Conservation (phyloP, 495 filamentous ascomycete species). For the Astrothelium subdiscretum region DNA sequence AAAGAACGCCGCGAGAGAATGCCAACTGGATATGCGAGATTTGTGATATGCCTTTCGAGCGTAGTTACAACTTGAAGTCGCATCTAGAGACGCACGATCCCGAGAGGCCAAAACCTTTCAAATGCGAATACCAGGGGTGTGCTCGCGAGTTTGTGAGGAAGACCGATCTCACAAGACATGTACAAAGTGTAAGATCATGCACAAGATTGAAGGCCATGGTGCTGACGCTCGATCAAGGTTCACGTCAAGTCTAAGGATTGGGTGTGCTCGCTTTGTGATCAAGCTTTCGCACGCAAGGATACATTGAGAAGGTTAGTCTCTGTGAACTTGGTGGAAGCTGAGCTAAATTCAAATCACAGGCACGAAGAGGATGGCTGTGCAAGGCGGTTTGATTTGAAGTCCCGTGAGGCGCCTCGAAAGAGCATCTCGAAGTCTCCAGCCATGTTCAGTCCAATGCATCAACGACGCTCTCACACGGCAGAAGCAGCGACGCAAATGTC, state of each 20-base stretch:
- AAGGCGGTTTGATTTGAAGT: constrained; percentile 49
- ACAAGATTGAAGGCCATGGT: background rate
- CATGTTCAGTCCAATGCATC: background rate
- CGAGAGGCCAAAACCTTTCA: constrained; percentile 53
- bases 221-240: constrained; percentile 31
- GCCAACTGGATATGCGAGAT: constrained; percentile 65
- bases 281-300: constrained; percentile 69
- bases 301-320: constrained; percentile 60
- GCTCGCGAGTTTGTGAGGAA: constrained; percentile 68
- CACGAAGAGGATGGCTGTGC: constrained; percentile 74
- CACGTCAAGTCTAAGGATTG: constrained; percentile 65
- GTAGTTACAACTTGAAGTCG: constrained; percentile 82
- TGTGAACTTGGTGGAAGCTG: background rate
- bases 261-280: constrained; percentile 59
- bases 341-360: constrained; percentile 30
- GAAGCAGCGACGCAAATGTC: background rate
- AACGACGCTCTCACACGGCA: background rate
- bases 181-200: constrained; percentile 54
- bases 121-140: constrained; percentile 54
- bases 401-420: constrained; percentile 9
- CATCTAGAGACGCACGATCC: constrained; percentile 88
- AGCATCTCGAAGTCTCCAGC: background rate
- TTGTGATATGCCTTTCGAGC: constrained; percentile 71
- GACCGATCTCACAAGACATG: constrained; percentile 74
- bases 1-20: constrained; percentile 36